Evolutionary conservation across 2,329 filamentous ascomycete genomes (phyloP).

Genomic region (Corniculantispora saksenae): DNA sequence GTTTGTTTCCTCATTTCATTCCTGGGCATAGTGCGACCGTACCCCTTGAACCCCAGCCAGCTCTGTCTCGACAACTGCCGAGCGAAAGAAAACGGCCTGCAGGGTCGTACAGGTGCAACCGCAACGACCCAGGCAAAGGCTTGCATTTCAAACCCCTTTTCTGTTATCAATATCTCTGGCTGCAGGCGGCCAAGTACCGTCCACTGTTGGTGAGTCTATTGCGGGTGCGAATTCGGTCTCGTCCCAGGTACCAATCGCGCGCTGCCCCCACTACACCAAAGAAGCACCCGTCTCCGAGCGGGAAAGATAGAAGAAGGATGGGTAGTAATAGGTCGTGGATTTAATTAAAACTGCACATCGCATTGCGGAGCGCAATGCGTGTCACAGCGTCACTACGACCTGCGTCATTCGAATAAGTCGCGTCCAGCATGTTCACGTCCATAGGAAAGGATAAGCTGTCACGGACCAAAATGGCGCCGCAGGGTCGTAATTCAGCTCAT

Average conservation of each 20-base stretch:
- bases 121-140: neutral
- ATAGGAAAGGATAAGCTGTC: neutral
- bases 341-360: no score
- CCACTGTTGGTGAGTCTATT: no score
- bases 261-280: no score
- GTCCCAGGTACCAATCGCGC: neutral
- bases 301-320: no score
- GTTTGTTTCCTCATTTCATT: neutral
- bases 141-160: neutral
- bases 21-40: neutral
- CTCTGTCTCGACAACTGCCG: slow-evolving; percentile 9
- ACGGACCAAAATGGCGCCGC: neutral
- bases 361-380: neutral
- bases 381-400: neutral
- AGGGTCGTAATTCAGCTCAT: neutral
- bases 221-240: neutral
- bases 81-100: neutral
- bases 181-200: neutral
- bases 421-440: no score
- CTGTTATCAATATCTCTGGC: neutral
- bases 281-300: neutral
- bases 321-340: no score
- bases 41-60: neutral
- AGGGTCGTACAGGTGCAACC: neutral
- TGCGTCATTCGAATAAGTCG: no score